phyloP scores from a whole-genome alignment of 495 filamentous ascomycete species.

The Talaromyces proteolyticus region DNA sequence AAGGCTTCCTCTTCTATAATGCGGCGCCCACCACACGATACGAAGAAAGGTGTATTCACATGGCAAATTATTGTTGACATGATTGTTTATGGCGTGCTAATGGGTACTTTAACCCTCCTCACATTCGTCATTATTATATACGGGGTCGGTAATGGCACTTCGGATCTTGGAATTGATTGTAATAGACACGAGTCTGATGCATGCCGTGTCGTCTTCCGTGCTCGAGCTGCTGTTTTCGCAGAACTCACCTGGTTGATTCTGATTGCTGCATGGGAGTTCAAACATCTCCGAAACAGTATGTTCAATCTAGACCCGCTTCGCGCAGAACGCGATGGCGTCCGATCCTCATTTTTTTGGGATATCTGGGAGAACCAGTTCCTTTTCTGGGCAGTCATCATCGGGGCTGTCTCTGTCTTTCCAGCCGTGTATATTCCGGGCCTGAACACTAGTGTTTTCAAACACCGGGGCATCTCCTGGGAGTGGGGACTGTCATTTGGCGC shows the following conservation, averaged over 20 bases:
- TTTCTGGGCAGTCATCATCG: slow-evolving; percentile 66
- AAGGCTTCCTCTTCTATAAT: slow-evolving; percentile 61
- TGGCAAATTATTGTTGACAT: slow-evolving; percentile 66
- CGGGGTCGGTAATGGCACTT: slow-evolving; percentile 50
- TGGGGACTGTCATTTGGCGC: slow-evolving; percentile 60
- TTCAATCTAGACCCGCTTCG: slow-evolving; percentile 58
- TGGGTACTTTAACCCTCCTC: slow-evolving; percentile 61
- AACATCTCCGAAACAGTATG: slow-evolving; percentile 61
- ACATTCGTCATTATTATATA: slow-evolving; percentile 68
- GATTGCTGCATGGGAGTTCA: slow-evolving; percentile 71
- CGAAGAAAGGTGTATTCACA: slow-evolving; percentile 64
- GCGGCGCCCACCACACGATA: slow-evolving; percentile 64
- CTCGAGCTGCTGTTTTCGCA: slow-evolving; percentile 70
- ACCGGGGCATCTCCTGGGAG: slow-evolving; percentile 67
- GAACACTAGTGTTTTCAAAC: slow-evolving; percentile 68
- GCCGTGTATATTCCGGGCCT: slow-evolving; percentile 68
- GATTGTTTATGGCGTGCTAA: slow-evolving; percentile 64
- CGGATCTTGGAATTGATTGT: slow-evolving; percentile 58
- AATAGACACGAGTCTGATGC: slow-evolving; percentile 49
- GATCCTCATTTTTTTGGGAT: slow-evolving; percentile 55
- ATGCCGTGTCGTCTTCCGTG: slow-evolving; percentile 66
- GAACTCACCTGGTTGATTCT: slow-evolving; percentile 70
- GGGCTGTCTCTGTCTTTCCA: slow-evolving; percentile 62
- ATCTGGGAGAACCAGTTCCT: slow-evolving; percentile 67
- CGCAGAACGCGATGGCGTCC: slow-evolving; percentile 17